A percentile compares a stretch with the other conserved stretches of the same genome.
phyloP scores from a whole-genome alignment of 371 early-diverging fungal genomes.

The Fennellomyces sp. region DNA sequence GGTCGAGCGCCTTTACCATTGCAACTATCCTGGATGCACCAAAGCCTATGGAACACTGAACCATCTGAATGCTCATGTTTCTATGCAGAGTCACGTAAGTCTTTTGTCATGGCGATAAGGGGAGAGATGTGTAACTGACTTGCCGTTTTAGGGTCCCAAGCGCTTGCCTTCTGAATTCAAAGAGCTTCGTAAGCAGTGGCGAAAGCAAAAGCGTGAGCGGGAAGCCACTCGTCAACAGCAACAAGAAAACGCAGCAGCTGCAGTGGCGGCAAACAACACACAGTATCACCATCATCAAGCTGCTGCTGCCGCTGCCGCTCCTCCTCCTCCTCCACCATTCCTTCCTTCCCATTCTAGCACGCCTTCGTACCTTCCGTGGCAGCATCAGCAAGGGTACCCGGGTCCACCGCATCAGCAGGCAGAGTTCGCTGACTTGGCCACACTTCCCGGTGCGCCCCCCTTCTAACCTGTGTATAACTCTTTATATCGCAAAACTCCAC shows the following conservation, averaged over 20 bases:
- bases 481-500: background rate
- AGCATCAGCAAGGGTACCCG: slow-evolving; percentile 9
- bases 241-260: slow-evolving; percentile 9
- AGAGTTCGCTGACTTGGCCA: background rate
- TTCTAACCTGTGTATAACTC: background rate
- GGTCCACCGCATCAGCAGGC: background rate
- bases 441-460: background rate
- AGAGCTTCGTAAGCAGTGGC: slow-evolving; percentile 34
- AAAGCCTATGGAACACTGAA: slow-evolving; percentile 77
- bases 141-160: slow-evolving; percentile 24
- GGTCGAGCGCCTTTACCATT: slow-evolving; percentile 71
- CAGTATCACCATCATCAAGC: slow-evolving; percentile 6
- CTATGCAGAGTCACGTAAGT: slow-evolving; percentile 73
- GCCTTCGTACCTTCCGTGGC: slow-evolving; percentile 11
- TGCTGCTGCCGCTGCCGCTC: background rate
- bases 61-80: slow-evolving; percentile 74
- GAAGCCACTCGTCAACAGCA: slow-evolving; percentile 15
- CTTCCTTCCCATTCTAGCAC: slow-evolving; percentile 3
- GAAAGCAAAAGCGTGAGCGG: slow-evolving; percentile 26
- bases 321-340: background rate
- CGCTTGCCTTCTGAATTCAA: slow-evolving; percentile 36
- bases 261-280: slow-evolving; percentile 1
- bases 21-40: slow-evolving; percentile 63
- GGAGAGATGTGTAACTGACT: background rate
- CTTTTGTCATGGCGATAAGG: slow-evolving; percentile 1